Evolutionary conservation across 768 basidiomycete genomes (phyloP), one percentile per base, ranked within the genome.

Genomic region (Trametes cubensis): DNA sequence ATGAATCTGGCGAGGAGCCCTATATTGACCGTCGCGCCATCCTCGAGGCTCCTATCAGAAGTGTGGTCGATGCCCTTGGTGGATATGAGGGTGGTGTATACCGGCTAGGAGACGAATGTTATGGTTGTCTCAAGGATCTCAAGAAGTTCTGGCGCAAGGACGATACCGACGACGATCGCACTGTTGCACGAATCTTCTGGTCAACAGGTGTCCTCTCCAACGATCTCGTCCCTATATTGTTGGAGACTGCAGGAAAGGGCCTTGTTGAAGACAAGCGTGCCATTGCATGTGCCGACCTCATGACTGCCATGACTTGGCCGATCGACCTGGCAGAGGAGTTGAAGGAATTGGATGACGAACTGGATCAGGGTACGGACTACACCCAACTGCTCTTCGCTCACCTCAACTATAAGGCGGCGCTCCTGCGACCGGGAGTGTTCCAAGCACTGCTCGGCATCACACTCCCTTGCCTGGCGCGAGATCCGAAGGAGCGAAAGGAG

Each of bases 221-320:
- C 65, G 96, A 98, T 75, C 79, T 98, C 52, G 76, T 98, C 20
- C 90, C 94, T 18, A 90, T 98, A 57, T 79, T 98, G 14, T 80
- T 92, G 51, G 83, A 83, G 61, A 94, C 92, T 0, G 90, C 91
- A 0, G 90, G 91, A 13, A 84, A 85, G 54, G 91, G 91, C 0
- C 74, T 80, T 21, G 86, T 90, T 34, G 91, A 93, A 65, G 91
- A 94, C 74, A 90, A 88, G 67, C 81, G 91, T 50, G 93, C 92
- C 0, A 83, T 96, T 26, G 85, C 88, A 0, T 90, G 88, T 65
- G 88, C 87, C 8, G 97, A 98, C 72, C 79, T 99, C 23, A 88
- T 98, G 72, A 92, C 94, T 0, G 95, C 95, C 0, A 92, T 99
- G 92, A 98, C 96, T 1, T 99, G 97, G 97, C 97, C 97, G 0